Conservation (phyloP, 2,329 filamentous ascomycete genomes). For the Botrytis elliptica region DNA sequence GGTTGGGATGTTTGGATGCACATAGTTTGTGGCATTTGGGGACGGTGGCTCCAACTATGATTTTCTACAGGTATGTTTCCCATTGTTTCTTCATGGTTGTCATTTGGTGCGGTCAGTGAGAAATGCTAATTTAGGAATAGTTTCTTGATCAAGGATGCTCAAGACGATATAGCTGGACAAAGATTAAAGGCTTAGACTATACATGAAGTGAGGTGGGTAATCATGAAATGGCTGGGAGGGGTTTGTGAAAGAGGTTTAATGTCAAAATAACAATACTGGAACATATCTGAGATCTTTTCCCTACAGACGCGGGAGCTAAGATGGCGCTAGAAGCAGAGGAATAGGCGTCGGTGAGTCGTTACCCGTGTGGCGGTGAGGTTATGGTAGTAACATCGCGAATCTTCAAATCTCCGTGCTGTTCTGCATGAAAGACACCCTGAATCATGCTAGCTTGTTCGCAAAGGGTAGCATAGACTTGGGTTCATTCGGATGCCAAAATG, state of each 20-base stretch:
- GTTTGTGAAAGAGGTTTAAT: not conserved
- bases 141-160: slow-evolving; percentile 81
- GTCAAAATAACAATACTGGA: not conserved
- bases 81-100: too few species aligned
- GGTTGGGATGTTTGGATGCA: slow-evolving; percentile 80
- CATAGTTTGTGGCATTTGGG: slow-evolving; percentile 95
- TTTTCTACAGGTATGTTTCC: slow-evolving; percentile 88
- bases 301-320: not conserved
- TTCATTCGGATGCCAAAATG: not conserved
- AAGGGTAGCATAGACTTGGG: not conserved
- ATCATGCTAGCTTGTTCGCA: not conserved
- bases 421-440: not conserved
- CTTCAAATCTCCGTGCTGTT: not conserved
- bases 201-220: not conserved
- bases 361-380: not conserved
- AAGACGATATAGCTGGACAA: slow-evolving; percentile 73
- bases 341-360: not conserved
- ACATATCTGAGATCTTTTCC: not conserved
- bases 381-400: not conserved
- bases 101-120: not conserved
- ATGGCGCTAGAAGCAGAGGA: not conserved
- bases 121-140: slow-evolving; percentile 46
- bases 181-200: slow-evolving; percentile 65
- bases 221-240: not conserved
- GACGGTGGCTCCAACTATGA: slow-evolving; percentile 80